phyloP scores from a whole-genome alignment of 805 yeast species.

The Ogataea minuta region DNA sequence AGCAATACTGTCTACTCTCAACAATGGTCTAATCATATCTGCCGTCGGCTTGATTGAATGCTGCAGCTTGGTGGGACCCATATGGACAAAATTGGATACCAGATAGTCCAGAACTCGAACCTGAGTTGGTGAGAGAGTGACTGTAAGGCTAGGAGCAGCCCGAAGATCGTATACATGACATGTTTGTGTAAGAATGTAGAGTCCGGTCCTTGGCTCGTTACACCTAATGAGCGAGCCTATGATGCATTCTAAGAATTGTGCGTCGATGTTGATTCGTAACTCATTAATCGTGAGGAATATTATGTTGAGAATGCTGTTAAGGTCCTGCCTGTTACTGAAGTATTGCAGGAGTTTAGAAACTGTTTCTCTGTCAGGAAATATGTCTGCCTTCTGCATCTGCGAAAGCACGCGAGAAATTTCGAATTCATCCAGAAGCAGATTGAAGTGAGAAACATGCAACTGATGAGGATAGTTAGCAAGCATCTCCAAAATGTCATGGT shows the following conservation, averaged over 20 bases:
- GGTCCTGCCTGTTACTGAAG: conserved; percentile 5
- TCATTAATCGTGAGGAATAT: conserved; percentile 9
- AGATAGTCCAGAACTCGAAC: conserved; percentile 16
- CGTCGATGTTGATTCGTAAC: conserved; percentile 13
- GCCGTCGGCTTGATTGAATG: conserved; percentile 19
- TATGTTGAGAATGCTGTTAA: conserved; percentile 8
- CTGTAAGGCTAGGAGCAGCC: neutral
- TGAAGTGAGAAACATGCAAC: conserved; percentile 15
- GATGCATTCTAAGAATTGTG: conserved; percentile 8
- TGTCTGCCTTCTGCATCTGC: conserved; percentile 4
- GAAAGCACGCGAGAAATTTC: conserved; percentile 4
- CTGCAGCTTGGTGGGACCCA: conserved; percentile 5
- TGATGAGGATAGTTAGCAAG: conserved; percentile 3
- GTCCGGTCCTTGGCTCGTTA: conserved; percentile 12
- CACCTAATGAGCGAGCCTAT: conserved; percentile 13
- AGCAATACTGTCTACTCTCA: conserved; percentile 10
- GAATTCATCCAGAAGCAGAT: conserved; percentile 5
- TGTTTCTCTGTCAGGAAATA: conserved; percentile 16
- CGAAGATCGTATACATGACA: conserved; percentile 15
- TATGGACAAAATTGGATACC: conserved; percentile 5
- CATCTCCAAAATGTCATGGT: conserved; percentile 4
- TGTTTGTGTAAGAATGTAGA: conserved; percentile 12
- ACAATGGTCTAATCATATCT: conserved; percentile 17
- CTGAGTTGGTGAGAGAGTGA: conserved; percentile 8
- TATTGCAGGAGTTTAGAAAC: conserved; percentile 6